Evolutionary conservation across 1,284 basidiomycete genomes (phyloP).

Genomic region (Prillingera fragicola): DNA sequence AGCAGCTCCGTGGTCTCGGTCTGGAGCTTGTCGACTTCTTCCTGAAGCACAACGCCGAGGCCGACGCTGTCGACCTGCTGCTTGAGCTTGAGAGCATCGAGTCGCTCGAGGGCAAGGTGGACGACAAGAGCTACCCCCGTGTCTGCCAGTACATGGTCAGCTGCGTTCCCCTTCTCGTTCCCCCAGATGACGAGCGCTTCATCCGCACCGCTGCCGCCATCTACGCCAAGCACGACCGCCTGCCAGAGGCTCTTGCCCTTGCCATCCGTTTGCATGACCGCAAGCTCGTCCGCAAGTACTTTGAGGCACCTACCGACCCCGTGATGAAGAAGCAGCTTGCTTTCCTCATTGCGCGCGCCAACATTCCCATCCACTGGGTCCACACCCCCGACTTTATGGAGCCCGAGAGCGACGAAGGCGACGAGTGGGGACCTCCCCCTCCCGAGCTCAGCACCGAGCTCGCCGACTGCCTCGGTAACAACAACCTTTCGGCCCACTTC

Average conservation of each 20-base stretch:
- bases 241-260: slow-evolving; percentile 84
- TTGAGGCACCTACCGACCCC: slow-evolving; percentile 73
- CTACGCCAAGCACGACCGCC: slow-evolving; percentile 81
- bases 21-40: slow-evolving; percentile 87
- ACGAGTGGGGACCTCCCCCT: slow-evolving; percentile 33
- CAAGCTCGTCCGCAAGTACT: slow-evolving; percentile 72
- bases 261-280: slow-evolving; percentile 81
- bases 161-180: slow-evolving; percentile 84
- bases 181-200: slow-evolving; percentile 89
- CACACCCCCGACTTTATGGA: slow-evolving; percentile 52
- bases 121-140: slow-evolving; percentile 70
- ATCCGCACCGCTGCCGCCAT: slow-evolving; percentile 84
- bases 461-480: slow-evolving; percentile 76
- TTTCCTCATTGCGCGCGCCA: slow-evolving; percentile 85
- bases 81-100: slow-evolving; percentile 91
- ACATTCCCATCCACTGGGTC: slow-evolving; percentile 87
- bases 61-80: slow-evolving; percentile 93
- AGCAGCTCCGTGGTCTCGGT: slow-evolving; percentile 72
- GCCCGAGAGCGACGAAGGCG: slow-evolving; percentile 54
- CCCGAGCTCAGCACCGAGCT: slow-evolving; percentile 76
- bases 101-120: slow-evolving; percentile 68
- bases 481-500: slow-evolving; percentile 77
- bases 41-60: slow-evolving; percentile 92
- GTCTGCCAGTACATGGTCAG: slow-evolving; percentile 99
- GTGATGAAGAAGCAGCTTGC: slow-evolving; percentile 95